phyloP scores from a whole-genome alignment of 768 basidiomycete genomes.

The Panus rudis region DNA sequence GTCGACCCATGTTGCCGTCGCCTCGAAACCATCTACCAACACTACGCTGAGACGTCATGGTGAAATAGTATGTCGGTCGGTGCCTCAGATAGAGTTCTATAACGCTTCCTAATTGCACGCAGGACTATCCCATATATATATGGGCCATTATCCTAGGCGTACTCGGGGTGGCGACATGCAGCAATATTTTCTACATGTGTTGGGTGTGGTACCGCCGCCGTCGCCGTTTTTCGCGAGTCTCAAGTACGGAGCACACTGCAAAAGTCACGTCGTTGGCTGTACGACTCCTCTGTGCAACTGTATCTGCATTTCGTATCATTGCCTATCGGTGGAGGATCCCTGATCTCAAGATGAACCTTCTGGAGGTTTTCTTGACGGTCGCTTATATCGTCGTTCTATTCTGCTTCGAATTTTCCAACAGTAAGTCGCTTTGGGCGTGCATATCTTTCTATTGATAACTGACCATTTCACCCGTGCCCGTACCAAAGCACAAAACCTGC shows the following conservation, averaged over 20 bases:
- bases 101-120: no score
- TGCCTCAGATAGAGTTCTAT: no score
- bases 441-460: neutral
- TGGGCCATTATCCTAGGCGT: conserved; percentile 12
- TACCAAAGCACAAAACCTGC: conserved; percentile 6
- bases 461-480: neutral
- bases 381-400: conserved; percentile 24
- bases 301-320: conserved; percentile 19
- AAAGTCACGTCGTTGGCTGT: conserved; percentile 12
- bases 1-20: no score
- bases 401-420: conserved; percentile 22
- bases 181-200: conserved; percentile 12
- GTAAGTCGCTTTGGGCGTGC: conserved; percentile 14
- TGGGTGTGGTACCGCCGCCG: conserved; percentile 16
- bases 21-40: no score
- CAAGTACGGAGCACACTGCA: neutral
- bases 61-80: no score
- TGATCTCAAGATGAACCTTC: conserved; percentile 16
- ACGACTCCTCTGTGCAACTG: conserved; percentile 19
- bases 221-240: neutral
- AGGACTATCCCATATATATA: conserved; percentile 13
- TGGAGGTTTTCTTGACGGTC: conserved; percentile 21
- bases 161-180: conserved; percentile 11
- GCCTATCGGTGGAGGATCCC: conserved; percentile 24
- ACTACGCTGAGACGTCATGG: no score